A percentile compares a stretch with the other conserved stretches of the same genome.
Conservation (phyloP, 192 early-diverging fungal genomes). For the Cetraspora pellucida region DNA sequence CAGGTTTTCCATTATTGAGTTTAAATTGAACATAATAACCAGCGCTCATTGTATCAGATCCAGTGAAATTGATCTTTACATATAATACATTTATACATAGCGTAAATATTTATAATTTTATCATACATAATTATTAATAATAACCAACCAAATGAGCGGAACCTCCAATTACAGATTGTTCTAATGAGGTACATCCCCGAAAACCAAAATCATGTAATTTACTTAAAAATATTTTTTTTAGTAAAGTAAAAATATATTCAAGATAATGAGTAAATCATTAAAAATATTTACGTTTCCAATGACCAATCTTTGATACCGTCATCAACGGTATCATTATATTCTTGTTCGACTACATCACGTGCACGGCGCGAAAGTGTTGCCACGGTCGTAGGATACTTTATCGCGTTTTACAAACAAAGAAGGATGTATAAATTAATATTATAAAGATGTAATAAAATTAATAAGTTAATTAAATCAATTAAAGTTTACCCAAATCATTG, state of each 20-base stretch:
- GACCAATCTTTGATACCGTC: slow-evolving; percentile 54
- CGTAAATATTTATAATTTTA: background rate
- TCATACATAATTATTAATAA: background rate
- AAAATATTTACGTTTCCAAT: slow-evolving; percentile 48
- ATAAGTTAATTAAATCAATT: background rate
- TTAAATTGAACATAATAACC: slow-evolving; percentile 78
- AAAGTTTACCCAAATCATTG: slow-evolving; percentile 74
- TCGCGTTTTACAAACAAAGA: background rate
- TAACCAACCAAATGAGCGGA: slow-evolving; percentile 71
- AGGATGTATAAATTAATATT: background rate
- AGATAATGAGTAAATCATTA: background rate
- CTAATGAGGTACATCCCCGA: slow-evolving; percentile 81
- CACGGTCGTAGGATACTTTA: slow-evolving; percentile 81
- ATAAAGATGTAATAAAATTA: background rate
- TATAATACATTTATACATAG: background rate
- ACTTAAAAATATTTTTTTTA: slow-evolving; percentile 33
- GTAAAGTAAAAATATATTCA: background rate
- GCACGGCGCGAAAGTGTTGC: slow-evolving; percentile 78
- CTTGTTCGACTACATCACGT: slow-evolving; percentile 58
- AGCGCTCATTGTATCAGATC: slow-evolving; percentile 80
- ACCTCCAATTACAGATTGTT: slow-evolving; percentile 89
- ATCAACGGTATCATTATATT: slow-evolving; percentile 72
- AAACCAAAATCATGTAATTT: slow-evolving; percentile 93
- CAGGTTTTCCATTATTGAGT: slow-evolving; percentile 73
- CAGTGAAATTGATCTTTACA: slow-evolving; percentile 73